These are phyloP conservation scores for Penicillium bovifimosum DNA, from an alignment of 495 filamentous ascomycete species.

Conservation along the genomic window DNA sequence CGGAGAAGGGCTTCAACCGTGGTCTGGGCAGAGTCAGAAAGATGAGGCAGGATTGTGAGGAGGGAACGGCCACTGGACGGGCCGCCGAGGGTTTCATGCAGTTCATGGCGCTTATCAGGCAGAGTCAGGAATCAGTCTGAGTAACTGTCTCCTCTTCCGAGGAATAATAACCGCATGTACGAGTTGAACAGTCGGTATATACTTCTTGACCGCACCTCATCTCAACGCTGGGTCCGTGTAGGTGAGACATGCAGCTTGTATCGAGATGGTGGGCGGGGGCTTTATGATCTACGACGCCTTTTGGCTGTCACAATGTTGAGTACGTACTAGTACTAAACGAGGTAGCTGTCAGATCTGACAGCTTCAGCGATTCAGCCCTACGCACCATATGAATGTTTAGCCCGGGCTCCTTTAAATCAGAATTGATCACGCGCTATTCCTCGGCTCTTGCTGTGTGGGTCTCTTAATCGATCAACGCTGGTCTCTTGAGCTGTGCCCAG, in stretches of 20 bases:
- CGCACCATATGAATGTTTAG: neutral
- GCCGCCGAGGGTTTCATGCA: slow-evolving; percentile 38
- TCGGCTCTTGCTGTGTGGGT: neutral
- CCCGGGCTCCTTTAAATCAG: neutral
- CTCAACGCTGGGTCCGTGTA: neutral
- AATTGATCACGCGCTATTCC: neutral
- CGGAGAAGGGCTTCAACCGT: slow-evolving; percentile 44
- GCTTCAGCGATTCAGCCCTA: neutral
- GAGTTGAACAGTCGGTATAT: neutral
- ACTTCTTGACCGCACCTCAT: neutral
- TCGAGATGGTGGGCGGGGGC: neutral
- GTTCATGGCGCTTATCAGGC: slow-evolving; percentile 36
- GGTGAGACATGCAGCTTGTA: slow-evolving; percentile 3
- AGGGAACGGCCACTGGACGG: slow-evolving; percentile 30
- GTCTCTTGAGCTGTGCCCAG: neutral
- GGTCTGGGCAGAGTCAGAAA: slow-evolving; percentile 39
- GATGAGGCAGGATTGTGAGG: slow-evolving; percentile 36
- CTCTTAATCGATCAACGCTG: neutral
- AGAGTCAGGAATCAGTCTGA: slow-evolving; percentile 11
- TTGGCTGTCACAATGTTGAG: neutral
- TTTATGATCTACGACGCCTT: neutral
- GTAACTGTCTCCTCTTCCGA: neutral
- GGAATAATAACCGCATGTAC: neutral
- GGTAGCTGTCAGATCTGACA: slow-evolving; percentile 5
- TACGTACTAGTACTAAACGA: neutral